Evolutionary conservation across 2,329 filamentous ascomycete genomes (phyloP), one percentile per base, ranked within the genome.

Genomic region (Penicillium decumbens): DNA sequence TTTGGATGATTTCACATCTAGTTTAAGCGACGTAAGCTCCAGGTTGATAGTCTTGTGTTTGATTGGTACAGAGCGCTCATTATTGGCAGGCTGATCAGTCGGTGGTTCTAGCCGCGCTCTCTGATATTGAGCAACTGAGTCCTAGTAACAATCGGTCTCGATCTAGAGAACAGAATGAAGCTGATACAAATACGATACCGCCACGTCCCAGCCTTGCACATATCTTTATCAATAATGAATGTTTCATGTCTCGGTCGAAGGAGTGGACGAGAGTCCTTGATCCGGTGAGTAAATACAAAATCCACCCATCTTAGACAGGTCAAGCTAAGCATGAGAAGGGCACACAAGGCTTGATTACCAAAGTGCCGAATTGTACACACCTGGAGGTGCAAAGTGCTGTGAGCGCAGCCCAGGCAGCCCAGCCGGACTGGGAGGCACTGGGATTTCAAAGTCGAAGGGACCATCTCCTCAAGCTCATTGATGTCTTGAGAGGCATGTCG

Each of bases 181-280:
- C 7, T 9, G 15, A 1, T 12, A 6, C 6, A 27, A n/a, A 25
- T 27, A 4, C 6, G 6, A 27, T 45, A 50, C 51, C 27, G 63
- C 69, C 13, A 51, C 71, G 13, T 37, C 70, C 43, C 45, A 49
- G 49, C 1, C 47, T 57, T 12, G 53, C 50, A n/a, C 56, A 58
- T 40, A 44, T 60, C 3, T 61, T 60, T 27, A 54, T 64, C 30
- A 58, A 62, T 41, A 63, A 64, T 41, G 47, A 56, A 42, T 41
- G 46, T 20, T 44, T 53, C n/a, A 59, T 56, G 51, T 67, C 53
- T 5, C 56, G 29, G 44, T 55, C 62, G 4, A 53, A 56, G 35
- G 51, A 46, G 15, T 64, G 60, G 62, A 57, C 51, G 0, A 60
- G 53, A 41, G 58, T 63, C 4, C 29, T 59, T 12, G 56, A 64